Evolutionary conservation across 2,329 filamentous ascomycete species (phyloP).

Genomic region (Beauveria scarabaeidicola): DNA sequence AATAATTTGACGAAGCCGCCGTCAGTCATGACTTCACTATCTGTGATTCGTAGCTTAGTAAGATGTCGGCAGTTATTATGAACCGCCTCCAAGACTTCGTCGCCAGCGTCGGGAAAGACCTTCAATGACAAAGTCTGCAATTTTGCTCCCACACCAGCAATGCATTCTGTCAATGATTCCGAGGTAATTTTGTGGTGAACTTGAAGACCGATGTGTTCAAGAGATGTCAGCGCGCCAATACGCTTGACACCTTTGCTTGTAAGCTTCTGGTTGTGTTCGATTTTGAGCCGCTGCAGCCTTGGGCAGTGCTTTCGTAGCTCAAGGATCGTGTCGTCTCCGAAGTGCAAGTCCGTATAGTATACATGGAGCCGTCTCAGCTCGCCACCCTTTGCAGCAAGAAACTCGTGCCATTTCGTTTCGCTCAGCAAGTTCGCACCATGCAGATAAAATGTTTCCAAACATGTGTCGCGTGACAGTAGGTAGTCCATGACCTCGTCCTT

Average conservation of each 20-base stretch:
- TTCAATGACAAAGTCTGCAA: constrained; percentile 74
- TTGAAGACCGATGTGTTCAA: constrained; percentile 70
- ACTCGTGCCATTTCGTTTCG: constrained; percentile 63
- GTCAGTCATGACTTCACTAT: constrained; percentile 70
- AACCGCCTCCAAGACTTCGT: constrained; percentile 61
- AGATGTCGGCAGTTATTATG: constrained; percentile 61
- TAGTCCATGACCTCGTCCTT: constrained; percentile 80
- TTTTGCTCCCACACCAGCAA: constrained; percentile 52
- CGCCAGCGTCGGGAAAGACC: constrained; percentile 56
- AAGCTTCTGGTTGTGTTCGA: constrained; percentile 71
- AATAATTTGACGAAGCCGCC: constrained; percentile 66
- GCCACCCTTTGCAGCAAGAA: constrained; percentile 57
- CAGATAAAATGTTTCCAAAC: constrained; percentile 66
- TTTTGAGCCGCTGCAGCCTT: constrained; percentile 64
- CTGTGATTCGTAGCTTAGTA: constrained; percentile 70
- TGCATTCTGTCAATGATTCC: constrained; percentile 49
- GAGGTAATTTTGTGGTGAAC: constrained; percentile 49
- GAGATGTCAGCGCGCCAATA: constrained; percentile 51
- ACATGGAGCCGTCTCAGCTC: constrained; percentile 63
- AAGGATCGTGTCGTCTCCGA: constrained; percentile 61
- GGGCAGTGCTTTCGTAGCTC: constrained; percentile 57
- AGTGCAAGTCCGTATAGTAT: constrained; percentile 75
- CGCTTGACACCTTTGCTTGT: constrained; percentile 55
- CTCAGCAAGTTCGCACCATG: constrained; percentile 79
- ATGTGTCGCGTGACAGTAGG: constrained; percentile 60